phyloP scores from a whole-genome alignment of 495 filamentous ascomycete species.

The Schizothecium vesticola region DNA sequence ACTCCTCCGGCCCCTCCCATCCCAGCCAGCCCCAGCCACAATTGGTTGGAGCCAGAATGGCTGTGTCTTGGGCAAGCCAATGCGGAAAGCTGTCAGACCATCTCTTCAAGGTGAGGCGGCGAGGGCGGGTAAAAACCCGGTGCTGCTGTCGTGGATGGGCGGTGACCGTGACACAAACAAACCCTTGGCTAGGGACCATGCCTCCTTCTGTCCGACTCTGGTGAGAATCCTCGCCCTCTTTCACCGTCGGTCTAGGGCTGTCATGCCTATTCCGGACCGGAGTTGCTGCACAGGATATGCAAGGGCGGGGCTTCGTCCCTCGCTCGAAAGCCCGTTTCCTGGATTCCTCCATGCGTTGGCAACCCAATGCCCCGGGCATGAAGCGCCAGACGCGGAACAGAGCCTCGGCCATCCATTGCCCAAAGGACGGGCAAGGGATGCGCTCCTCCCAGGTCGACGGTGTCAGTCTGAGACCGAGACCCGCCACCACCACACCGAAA shows the following conservation, averaged over 20 bases:
- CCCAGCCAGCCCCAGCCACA: neutral
- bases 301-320: neutral
- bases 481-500: neutral
- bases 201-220: neutral
- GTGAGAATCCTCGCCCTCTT: neutral
- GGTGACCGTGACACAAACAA: neutral
- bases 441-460: neutral
- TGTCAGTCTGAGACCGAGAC: neutral
- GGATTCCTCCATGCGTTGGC: neutral
- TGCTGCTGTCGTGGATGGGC: neutral
- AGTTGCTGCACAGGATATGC: neutral
- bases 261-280: neutral
- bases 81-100: conserved; percentile 1
- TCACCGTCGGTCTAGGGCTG: neutral
- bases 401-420: neutral
- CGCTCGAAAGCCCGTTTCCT: neutral
- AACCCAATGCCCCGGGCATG: neutral
- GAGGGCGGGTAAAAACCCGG: conserved; percentile 2
- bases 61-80: conserved; percentile 10
- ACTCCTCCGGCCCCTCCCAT: neutral
- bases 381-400: neutral
- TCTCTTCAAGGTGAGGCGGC: neutral
- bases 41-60: conserved; percentile 5
- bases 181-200: neutral
- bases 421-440: neutral